Conservation (phyloP, 257 asterid genomes). For the Solanum paucissectum region DNA sequence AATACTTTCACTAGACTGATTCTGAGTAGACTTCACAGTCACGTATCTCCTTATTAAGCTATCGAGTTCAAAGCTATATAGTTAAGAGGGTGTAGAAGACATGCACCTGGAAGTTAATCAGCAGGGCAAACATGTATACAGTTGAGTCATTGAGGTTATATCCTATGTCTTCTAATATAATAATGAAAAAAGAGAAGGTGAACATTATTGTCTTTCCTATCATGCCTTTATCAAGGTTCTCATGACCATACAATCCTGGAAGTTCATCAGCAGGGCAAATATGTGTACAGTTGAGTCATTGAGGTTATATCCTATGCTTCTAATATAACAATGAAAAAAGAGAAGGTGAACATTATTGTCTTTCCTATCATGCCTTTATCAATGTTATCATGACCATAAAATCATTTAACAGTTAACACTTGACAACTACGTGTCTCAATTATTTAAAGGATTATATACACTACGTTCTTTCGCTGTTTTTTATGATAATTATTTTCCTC, state of each 20-base stretch:
- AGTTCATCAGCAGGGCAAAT: neutral
- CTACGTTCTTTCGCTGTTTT: neutral
- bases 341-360: neutral
- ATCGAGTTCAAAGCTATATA: neutral
- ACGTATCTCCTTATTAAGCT: neutral
- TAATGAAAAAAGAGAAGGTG: neutral
- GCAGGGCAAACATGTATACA: neutral
- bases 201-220: neutral
- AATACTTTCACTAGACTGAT: neutral
- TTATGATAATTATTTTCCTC: neutral
- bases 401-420: neutral
- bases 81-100: neutral
- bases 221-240: neutral
- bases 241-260: neutral
- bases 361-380: neutral
- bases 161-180: neutral
- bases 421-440: neutral
- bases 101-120: neutral
- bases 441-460: neutral
- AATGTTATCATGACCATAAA: neutral
- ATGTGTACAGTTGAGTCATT: neutral
- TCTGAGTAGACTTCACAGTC: neutral
- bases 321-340: neutral
- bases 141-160: neutral
- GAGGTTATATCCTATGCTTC: neutral